Percentiles rank a stretch among this genome's conserved stretches.
phyloP scores from a whole-genome alignment of 2,329 filamentous ascomycete genomes.

The Boeremia lycopersici region DNA sequence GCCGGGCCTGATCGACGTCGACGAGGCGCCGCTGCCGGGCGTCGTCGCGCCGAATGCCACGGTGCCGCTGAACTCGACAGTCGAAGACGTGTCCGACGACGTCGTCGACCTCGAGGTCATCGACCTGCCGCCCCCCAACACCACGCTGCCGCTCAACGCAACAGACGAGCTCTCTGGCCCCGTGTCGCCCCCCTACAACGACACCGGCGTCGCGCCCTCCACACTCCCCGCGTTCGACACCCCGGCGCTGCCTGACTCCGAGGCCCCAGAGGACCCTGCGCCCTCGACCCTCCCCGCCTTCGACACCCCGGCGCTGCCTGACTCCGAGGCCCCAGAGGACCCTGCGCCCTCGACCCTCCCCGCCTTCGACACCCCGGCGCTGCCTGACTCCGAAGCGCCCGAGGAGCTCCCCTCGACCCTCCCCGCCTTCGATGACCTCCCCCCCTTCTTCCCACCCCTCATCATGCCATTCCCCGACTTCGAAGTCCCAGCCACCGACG shows the following conservation, averaged over 20 bases:
- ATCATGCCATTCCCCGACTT: neutral
- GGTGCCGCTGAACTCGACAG: neutral
- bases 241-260: neutral
- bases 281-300: neutral
- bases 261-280: neutral
- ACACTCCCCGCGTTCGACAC: neutral
- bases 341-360: neutral
- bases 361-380: neutral
- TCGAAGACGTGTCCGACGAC: constrained; percentile 1
- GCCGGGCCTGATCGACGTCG: too few relatives aligned
- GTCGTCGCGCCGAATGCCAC: neutral
- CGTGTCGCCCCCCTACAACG: neutral
- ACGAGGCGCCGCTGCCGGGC: neutral
- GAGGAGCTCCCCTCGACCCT: neutral
- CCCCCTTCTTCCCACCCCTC: neutral
- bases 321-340: neutral
- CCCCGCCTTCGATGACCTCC: neutral
- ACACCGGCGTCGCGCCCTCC: too few relatives aligned
- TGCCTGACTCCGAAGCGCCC: neutral
- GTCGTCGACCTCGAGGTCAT: constrained; percentile 7
- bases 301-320: neutral
- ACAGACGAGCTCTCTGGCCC: too few relatives aligned
- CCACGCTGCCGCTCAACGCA: neutral
- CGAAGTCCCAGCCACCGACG: too few relatives aligned
- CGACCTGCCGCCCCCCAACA: constrained; percentile 9